Conservation (phyloP, 495 filamentous ascomycete species). For the Sporormia fimetaria region DNA sequence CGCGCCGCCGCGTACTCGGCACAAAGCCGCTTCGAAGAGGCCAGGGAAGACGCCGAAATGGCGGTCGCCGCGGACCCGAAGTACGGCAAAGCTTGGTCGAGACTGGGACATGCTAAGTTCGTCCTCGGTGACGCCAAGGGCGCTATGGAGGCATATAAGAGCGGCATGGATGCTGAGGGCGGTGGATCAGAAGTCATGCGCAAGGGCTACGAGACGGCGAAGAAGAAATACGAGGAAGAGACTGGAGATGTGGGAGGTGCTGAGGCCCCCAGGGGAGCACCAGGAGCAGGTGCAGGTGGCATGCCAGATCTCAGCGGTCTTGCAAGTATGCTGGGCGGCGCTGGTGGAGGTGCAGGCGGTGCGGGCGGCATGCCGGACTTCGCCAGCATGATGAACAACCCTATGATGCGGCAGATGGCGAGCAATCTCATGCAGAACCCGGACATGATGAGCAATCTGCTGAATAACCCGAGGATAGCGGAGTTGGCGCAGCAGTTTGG, state of each 20-base stretch:
- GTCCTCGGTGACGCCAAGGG: slow-evolving; percentile 82
- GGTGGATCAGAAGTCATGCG: slow-evolving; percentile 87
- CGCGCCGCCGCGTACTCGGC: slow-evolving; percentile 85
- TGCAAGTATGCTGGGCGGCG: slow-evolving; percentile 71
- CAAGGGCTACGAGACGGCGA: slow-evolving; percentile 86
- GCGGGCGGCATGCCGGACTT: slow-evolving; percentile 84
- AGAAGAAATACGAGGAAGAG: slow-evolving; percentile 66
- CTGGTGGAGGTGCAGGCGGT: slow-evolving; percentile 49
- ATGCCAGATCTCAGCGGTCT: slow-evolving; percentile 63
- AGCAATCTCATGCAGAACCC: slow-evolving; percentile 96
- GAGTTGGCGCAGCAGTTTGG: slow-evolving; percentile 66
- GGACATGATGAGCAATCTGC: slow-evolving; percentile 73
- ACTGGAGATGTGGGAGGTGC: slow-evolving; percentile 40
- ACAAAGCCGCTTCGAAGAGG: slow-evolving; percentile 65
- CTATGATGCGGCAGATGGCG: slow-evolving; percentile 93
- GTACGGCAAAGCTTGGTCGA: slow-evolving; percentile 93
- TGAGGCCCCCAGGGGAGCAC: slow-evolving; percentile 36
- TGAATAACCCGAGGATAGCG: slow-evolving; percentile 82
- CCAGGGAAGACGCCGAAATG: slow-evolving; percentile 74
- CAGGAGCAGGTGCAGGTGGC: slow-evolving; percentile 45
- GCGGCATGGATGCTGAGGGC: slow-evolving; percentile 88
- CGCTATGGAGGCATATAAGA: slow-evolving; percentile 85
- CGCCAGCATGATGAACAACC: slow-evolving; percentile 80
- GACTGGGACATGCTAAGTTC: slow-evolving; percentile 80
- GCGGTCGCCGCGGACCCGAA: slow-evolving; percentile 75